phyloP scores from a whole-genome alignment of 139 green algal species.

The Asterochloris sp. region DNA sequence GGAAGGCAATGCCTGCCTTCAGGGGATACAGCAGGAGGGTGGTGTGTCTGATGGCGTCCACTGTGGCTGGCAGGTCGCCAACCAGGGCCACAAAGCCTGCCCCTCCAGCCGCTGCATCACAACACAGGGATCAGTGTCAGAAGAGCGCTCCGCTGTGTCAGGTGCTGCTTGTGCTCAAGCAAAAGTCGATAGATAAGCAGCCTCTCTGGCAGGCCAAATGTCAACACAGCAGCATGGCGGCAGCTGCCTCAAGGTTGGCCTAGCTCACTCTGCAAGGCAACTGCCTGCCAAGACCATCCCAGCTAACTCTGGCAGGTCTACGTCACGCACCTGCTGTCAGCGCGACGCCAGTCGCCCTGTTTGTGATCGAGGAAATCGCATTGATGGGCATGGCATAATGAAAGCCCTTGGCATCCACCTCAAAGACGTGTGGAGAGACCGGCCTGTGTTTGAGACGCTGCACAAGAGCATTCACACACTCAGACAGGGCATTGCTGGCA shows the following conservation, averaged over 20 bases:
- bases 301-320: not conserved
- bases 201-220: not conserved
- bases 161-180: no score
- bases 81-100: slow-evolving; percentile 65
- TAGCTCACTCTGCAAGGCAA: not conserved
- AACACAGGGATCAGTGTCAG: no score
- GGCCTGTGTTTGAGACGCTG: slow-evolving; percentile 85
- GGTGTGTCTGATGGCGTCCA: slow-evolving; percentile 54
- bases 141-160: no score
- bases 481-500: not conserved
- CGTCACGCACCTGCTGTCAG: slow-evolving; percentile 61
- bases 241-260: not conserved
- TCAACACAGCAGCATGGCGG: not conserved
- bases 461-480: not conserved
- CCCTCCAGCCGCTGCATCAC: slow-evolving; percentile 51
- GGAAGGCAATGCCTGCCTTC: slow-evolving; percentile 73
- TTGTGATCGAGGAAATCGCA: slow-evolving; percentile 85
- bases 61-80: slow-evolving; percentile 57
- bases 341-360: slow-evolving; percentile 77
- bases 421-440: slow-evolving; percentile 88
- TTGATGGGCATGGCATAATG: slow-evolving; percentile 93
- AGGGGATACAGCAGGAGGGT: slow-evolving; percentile 63
- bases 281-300: not conserved
- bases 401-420: slow-evolving; percentile 60
- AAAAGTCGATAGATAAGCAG: no score